Evolutionary conservation across 2,329 filamentous ascomycete genomes (phyloP).

Genomic region (Didymella exigua): DNA sequence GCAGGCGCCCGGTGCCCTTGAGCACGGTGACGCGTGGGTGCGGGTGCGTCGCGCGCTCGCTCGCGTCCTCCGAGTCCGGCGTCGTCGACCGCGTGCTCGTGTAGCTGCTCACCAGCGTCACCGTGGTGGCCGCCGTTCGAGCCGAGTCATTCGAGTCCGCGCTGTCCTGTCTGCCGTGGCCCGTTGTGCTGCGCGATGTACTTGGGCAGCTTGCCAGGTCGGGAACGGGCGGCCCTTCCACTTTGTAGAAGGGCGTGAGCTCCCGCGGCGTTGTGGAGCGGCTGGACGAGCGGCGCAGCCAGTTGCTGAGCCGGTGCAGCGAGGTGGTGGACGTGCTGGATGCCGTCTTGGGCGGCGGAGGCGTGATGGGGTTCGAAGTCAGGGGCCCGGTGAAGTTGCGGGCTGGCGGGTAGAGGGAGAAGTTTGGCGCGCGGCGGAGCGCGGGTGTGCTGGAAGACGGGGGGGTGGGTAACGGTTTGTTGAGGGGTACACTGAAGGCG

Average conservation of each 20-base stretch:
- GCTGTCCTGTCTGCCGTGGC: conserved; percentile 37
- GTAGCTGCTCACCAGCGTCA: conserved; percentile 31
- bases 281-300: conserved; percentile 44
- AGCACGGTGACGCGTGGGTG: conserved; percentile 23
- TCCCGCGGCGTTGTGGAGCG: conserved; percentile 28
- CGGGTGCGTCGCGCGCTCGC: conserved; percentile 14
- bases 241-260: conserved; percentile 40
- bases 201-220: conserved; percentile 23
- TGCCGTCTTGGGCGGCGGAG: conserved; percentile 32
- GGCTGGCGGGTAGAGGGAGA: conserved; percentile 34
- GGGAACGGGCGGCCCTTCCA: conserved; percentile 19
- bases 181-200: conserved; percentile 28
- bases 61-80: conserved; percentile 4
- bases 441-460: conserved; percentile 14
- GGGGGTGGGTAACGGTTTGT: conserved; percentile 33
- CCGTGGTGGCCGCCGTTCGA: conserved; percentile 39
- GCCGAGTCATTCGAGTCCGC: conserved; percentile 32
- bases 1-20: conserved; percentile 30
- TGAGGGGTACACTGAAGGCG: conserved; percentile 51
- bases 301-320: conserved; percentile 41
- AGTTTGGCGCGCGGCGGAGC: conserved; percentile 26
- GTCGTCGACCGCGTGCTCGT: conserved; percentile 15
- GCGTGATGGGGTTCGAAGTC: conserved; percentile 45
- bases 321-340: conserved; percentile 41
- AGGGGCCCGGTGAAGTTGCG: conserved; percentile 34